Conservation (phyloP, 495 filamentous ascomycete genomes). For the Bacidia rubella region DNA sequence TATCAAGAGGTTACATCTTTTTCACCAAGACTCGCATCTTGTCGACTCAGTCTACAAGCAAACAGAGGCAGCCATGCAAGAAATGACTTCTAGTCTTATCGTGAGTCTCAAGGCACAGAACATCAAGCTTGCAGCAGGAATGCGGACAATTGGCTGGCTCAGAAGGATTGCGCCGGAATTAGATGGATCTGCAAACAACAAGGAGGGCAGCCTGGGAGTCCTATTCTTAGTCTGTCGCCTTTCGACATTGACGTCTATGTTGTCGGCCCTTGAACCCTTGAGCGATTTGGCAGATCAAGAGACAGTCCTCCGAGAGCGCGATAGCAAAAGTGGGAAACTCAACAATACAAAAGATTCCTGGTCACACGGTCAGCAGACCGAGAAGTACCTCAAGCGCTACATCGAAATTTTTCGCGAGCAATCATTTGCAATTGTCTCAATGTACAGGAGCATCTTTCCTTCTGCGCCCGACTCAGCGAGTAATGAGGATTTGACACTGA, state of each 20-base stretch:
- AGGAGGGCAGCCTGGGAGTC: constrained; percentile 56
- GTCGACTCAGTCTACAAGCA: constrained; percentile 59
- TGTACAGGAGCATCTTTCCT: constrained; percentile 81
- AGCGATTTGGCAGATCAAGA: constrained; percentile 86
- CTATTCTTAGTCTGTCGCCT: constrained; percentile 81
- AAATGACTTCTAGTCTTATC: constrained; percentile 79
- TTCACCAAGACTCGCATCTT: constrained; percentile 69
- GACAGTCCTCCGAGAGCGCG: constrained; percentile 31
- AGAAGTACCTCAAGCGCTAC: constrained; percentile 86
- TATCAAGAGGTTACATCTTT: constrained; percentile 69
- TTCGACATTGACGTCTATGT: constrained; percentile 61
- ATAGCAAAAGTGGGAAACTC: constrained; percentile 12
- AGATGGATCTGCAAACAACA: constrained; percentile 29
- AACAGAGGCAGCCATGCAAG: constrained; percentile 77
- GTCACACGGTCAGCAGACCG: constrained; percentile 80
- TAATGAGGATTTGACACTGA: constrained; percentile 24
- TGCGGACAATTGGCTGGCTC: constrained; percentile 87
- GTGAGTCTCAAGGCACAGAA: constrained; percentile 57
- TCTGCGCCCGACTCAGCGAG: constrained; percentile 24
- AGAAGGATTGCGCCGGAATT: constrained; percentile 75
- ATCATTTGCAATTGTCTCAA: constrained; percentile 84
- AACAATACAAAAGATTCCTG: constrained; percentile 28
- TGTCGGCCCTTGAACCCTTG: constrained; percentile 76
- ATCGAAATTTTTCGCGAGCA: constrained; percentile 98
- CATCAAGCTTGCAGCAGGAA: constrained; percentile 78